Evolutionary conservation across 1,284 basidiomycete genomes (phyloP), one percentile per base, ranked within the genome.

Genomic region (Rhizoctonia solani): DNA sequence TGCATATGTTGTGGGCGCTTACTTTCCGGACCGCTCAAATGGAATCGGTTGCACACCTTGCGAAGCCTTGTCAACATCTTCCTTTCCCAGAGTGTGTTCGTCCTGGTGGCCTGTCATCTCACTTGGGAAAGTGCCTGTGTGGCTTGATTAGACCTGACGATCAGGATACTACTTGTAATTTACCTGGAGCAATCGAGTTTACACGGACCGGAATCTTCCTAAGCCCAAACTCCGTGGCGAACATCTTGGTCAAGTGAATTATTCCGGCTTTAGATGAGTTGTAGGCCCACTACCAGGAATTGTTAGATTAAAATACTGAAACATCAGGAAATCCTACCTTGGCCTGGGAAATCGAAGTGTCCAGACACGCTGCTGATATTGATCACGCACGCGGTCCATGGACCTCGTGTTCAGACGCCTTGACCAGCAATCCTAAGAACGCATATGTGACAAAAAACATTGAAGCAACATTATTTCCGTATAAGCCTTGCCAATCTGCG

Each of bases 281-380:
- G 76, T 92, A 91, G 30, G 82, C 84, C 72, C 92, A 91, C 89
- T 92, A 61, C 13, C 9, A 21, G 11, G 3, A 19, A 54, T 14
- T 54, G 30, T 30, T 6, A 39, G 8, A n/a, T n/a, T n/a, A n/a
- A n/a, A n/a, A n/a, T n/a, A n/a, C n/a, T n/a, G n/a, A n/a, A n/a
- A n/a, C n/a, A n/a, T n/a, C n/a, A n/a, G n/a, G n/a, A n/a, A n/a
- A n/a, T n/a, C n/a, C n/a, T n/a, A n/a, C n/a, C n/a, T n/a, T 86
- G 81, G 75, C 92, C 90, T 0, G 87, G 82, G 16, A 88, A 69
- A 74, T 88, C 89, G 67, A 83, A 80, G 39, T 86, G 63, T 1
- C 88, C 89, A 68, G 87, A 88, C 67, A 93, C 86, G 49, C 87
- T 89, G 1, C 89, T 89, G 71, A 87, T 86, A 75, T 91, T 91